Evolutionary conservation across 345 rosid species (phyloP), one percentile per base, ranked within the genome.

Genomic region (Gossypioides kirkii): DNA sequence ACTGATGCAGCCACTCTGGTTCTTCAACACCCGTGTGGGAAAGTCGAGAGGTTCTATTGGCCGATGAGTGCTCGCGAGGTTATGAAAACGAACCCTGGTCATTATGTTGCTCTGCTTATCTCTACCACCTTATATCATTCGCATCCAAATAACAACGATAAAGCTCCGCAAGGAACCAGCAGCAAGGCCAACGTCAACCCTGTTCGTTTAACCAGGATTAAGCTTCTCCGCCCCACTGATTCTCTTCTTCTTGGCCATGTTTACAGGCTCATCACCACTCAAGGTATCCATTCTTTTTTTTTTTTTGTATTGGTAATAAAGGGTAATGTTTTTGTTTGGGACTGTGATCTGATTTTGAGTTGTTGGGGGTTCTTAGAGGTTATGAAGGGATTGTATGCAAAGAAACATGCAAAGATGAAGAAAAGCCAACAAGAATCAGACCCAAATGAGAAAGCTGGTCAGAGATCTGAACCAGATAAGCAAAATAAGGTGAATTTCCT

Each of bases 161-260:
- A 53, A 56, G 26, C 10, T 52, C 74, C 78, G 60, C 11, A 56
- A 32, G 36, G 66, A 58, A 54, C 18, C 62, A 10, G 12, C 47
- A 11, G 6, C 73, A 76, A 25, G 22, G 74, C 45, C 22, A 74
- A 32, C 26, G 70, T 8, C 12, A 68, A 56, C 49, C 82, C 92
- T 38, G 87, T 94, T 56, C 80, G 97, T 28, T 74, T 94, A 13
- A 94, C 98, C 8, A 79, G 89, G 79, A 94, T 94, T 50, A 94
- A 94, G 89, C 98, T 94, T 52, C 98, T 94, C 72, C 86, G 90
- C 20, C 97, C 98, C 0, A 87, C 92, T 0, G 97, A 94, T 68
- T 83, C 89, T 42, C 94, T 94, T 43, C 83, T 70, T 65, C 92
- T 89, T 41, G 97, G 98, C 65, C 92, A 90, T 42, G 88, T 86